Evolutionary conservation across 2,329 filamentous ascomycete genomes (phyloP).

Genomic region (Pseudogymnoascus sp.): DNA sequence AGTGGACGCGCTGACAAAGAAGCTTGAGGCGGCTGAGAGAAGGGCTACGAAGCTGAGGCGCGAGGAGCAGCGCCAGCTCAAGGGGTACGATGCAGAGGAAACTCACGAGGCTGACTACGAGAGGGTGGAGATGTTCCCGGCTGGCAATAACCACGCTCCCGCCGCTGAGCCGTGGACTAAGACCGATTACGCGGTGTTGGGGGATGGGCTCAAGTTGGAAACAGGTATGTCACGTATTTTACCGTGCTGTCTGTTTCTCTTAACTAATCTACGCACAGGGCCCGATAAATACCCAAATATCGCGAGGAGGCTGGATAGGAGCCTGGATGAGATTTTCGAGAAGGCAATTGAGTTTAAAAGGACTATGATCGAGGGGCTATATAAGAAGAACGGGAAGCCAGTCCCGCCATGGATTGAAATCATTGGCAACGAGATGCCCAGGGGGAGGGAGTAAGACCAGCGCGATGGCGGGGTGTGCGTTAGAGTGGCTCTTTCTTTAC

Average conservation of each 20-base stretch:
- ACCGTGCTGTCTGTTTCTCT: background rate
- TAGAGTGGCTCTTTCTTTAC: background rate
- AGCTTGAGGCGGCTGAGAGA: background rate
- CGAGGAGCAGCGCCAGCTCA: background rate
- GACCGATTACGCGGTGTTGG: constrained; percentile 1
- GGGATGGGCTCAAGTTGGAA: constrained; percentile 1
- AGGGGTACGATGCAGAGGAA: background rate
- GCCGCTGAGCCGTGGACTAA: background rate
- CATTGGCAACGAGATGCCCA: background rate
- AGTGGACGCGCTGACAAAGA: background rate
- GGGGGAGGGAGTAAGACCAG: background rate
- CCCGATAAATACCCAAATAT: constrained; percentile 17
- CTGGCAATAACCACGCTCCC: constrained; percentile 11
- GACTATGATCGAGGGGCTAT: constrained; percentile 14
- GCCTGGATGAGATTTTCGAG: constrained; percentile 23
- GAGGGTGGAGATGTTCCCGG: constrained; percentile 14
- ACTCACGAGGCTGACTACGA: background rate
- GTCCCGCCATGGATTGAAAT: background rate
- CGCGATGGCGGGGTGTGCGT: background rate
- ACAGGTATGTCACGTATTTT: background rate
- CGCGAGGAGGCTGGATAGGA: constrained; percentile 15
- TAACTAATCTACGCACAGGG: constrained; percentile 1
- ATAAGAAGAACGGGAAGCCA: background rate
- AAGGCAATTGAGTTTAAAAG: constrained; percentile 22
- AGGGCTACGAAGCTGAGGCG: background rate